Base-by-base conservation (phyloP, 768 basidiomycete species). In the Lactarius sp. region DNA sequence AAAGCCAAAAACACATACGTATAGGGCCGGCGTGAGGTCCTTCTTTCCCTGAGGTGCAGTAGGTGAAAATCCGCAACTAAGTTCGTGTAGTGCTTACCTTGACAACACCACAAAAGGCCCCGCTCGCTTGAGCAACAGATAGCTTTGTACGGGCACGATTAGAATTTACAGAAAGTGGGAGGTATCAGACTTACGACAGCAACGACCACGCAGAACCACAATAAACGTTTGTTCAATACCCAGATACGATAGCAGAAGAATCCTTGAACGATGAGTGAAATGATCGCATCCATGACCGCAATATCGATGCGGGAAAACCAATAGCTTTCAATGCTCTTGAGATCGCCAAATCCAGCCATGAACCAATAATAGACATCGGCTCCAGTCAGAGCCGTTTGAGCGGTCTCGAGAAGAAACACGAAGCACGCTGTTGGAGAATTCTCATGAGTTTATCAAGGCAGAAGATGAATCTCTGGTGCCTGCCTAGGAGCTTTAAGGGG, bases 281-380 rank as follows among this genome's bases (percentile, higher is more conserved):
- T 54, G 20, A 64, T 42, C 13, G 31, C 58, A 34, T 52, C 59
- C 20, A 64, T 50, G 9, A 37, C 49, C 33, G 59, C 52, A 16
- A 47, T n/a, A n/a, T 64, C 62, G 10, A 64, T 52, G 42, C 41
- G 50, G 4, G 62, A 46, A 33, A 64, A 53, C 8, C 27, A n/a
- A 7, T 52, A 47, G 22, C 60, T 49, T 16, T n/a, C 44, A 49
- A 64, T 50, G 37, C 62, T 31, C 2, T 60, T 22, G 1, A 60
- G 2, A 37, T 60, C 36, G 36, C 62, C 62, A n/a, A 64, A 64
- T 16, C 62, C 62, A 8, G 1, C 58, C 10, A 58, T 58, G 51
- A 64, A 64, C 62, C 63, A 64, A 47, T 64, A 61, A n/a, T 61
- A 64, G 52, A 61, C 16, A 16, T 64, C 63, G 6, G 44, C 58